Evolutionary conservation across 2,329 filamentous ascomycete species (phyloP), one percentile per base, ranked within the genome.

Genomic region (Parafenestella ontariensis): DNA sequence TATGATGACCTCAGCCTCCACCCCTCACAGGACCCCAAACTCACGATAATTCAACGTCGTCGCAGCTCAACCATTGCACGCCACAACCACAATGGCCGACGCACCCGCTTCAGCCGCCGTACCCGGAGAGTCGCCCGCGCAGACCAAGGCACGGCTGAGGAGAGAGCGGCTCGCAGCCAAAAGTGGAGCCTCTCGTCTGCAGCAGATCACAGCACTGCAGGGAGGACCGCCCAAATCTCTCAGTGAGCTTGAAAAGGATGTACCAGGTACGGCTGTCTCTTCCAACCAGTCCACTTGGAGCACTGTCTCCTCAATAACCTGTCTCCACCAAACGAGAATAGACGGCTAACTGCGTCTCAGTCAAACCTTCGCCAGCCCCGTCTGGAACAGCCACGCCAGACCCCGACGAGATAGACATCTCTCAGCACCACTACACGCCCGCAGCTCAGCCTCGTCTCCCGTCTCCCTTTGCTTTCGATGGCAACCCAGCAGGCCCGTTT

Each of bases 91-190:
- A 56, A 73, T 72, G 70, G 66, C 66, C 11, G 68, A 72, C 34
- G 43, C 65, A 17, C 42, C 68, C 24, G 56, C 57, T 34, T 34
- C 31, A n/a, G 5, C 31, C 5, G 31, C 31, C 31, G 13, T n/a
- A 3, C 57, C 66, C 7, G 57, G 46, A 39, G 72, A 75, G 54
- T 78, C 79, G 7, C 75, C 79, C 2, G 77, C 76, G 10, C 81
- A 83, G 65, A 66, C 75, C 53, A 87, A 91, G 76, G 88, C 88
- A 33, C 87, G 90, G 42, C 81, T 91, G 53, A 88, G 91, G 64
- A 91, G 92, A 75, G 90, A 93, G 74, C 86, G 89, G 34, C 85
- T 90, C 44, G 88, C 92, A 73, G 90, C 89, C 53, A 94, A 93
- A 45, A 87, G 88, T 55, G 90, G 89, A 52, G 85, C 86, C 17